Evolutionary conservation across 2,329 filamentous ascomycete genomes (phyloP), one percentile per base, ranked within the genome.

Genomic region (Lachnellula occidentalis): DNA sequence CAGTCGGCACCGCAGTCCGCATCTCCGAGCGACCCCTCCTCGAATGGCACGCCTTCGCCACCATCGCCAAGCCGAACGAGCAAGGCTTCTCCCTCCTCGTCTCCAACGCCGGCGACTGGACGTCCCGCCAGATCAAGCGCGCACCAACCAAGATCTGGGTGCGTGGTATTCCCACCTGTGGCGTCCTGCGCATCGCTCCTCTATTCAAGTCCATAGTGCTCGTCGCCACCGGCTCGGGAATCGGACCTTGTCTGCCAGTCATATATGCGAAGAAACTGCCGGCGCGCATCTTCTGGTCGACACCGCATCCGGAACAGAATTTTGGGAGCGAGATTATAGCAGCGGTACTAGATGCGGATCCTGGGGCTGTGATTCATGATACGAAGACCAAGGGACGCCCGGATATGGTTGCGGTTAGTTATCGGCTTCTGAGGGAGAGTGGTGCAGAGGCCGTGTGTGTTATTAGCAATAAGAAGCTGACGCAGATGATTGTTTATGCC

Each of bases 71-170:
- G 51, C 66, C 71, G 4, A 19, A 39, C 34, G 45, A 24, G 7
- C 15, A 27, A 14, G 21, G 19, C 11, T 45, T 27, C 42, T 45
- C 42, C 19, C 15, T 45, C 31, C 73, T 91, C 31, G 77, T 91
- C 27, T 88, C 86, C 51, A 86, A 85, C 60, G 86, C 86, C 3
- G 87, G 87, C 21, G 86, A 91, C 71, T 91, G 87, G 87, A 91
- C 87, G 0, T 73, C 73, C 22, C 73, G 76, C 34, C 78, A 81
- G 53, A 89, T 91, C 70, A 71, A 76, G 47, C 74, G 78, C 47
- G 81, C 82, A 2, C 85, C 85, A 1, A 77, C 72, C 1, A 71
- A 78, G 49, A 71, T 90, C 45, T 91, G 84, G 83, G 81, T 86
- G 5, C 81, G 85, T 45, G 86, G 87, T 9, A 75, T 85, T 0